Base-by-base conservation (phyloP, 2,329 filamentous ascomycete genomes). In the Cordyceps tenuipes region DNA sequence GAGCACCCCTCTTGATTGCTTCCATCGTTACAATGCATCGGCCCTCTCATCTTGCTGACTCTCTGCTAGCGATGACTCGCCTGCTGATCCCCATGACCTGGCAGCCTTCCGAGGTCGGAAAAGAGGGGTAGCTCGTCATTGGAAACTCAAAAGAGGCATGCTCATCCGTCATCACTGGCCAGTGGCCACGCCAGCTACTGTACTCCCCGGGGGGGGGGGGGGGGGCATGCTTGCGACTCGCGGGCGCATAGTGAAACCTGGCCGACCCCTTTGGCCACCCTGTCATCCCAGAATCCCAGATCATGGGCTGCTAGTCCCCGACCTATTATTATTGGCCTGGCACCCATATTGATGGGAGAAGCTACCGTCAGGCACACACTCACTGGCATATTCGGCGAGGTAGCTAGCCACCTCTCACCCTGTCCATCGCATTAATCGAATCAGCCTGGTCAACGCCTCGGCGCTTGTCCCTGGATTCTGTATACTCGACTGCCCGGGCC, bases 211-310 rank as follows among this genome's bases (percentile, higher is more conserved):
- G 23, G 23, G 23, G 23, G 23, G 23, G 23, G 23, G 23, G 23
- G 23, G 23, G 23, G 54, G 54, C 43, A 39, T 43, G 39, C 31
- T 46, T 41, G 34, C 21, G 54, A 17, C n/a, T n/a, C 19, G 43
- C 43, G 43, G 50, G 56, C 56, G 56, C 56, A 51, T 58, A 51
- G 36, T 58, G 56, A 58, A 58, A 58, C 56, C 56, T 47, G 56
- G 47, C 56, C 41, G 23, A 43, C 46, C 56, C 56, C 56, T 58
- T 58, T 58, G 56, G 56, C 46, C 56, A 58, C 46, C 39, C 36
- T 47, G 34, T 58, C 56, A 51, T 50, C 47, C 44, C 44, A 55
- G 54, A 57, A 51, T 50, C 47, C 44, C 44, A 55, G 54, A 57
- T 57, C 19, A 49, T 8, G 29, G 54, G 54, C 43, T n/a, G 19